phyloP scores from a whole-genome alignment of 2,329 filamentous ascomycete genomes.

The Cadophora gregata region DNA sequence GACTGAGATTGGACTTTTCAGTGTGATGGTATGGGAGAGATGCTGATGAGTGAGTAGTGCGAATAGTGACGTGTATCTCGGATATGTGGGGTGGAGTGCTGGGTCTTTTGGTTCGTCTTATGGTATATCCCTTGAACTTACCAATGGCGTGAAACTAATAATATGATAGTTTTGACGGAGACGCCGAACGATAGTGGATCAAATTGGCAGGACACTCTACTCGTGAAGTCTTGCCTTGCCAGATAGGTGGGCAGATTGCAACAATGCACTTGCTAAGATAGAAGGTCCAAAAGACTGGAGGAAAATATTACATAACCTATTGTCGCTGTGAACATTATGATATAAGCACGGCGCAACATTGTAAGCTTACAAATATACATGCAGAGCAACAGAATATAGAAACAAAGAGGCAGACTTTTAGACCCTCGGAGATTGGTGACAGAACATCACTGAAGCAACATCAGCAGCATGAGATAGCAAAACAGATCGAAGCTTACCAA shows the following conservation, averaged over 20 bases:
- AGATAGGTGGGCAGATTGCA: conserved; percentile 18
- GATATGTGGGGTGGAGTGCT: conserved; percentile 48
- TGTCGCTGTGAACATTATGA: neutral
- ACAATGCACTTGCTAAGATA: too few relatives aligned
- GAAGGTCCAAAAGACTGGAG: neutral
- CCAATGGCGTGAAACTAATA: neutral
- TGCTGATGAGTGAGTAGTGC: conserved; percentile 25
- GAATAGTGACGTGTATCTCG: conserved; percentile 48
- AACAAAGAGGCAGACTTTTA: neutral
- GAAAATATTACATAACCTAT: neutral
- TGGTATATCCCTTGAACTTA: conserved; percentile 15
- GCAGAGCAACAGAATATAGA: too few relatives aligned
- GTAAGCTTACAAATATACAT: neutral
- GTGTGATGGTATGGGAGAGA: neutral
- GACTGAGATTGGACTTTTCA: neutral
- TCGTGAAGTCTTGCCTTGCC: conserved; percentile 37
- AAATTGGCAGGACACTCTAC: conserved; percentile 33
- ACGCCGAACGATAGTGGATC: conserved; percentile 34
- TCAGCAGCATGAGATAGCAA: too few relatives aligned
- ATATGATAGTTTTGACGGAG: conserved; percentile 30
- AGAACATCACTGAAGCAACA: neutral
- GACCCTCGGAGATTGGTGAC: neutral
- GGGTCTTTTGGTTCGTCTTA: conserved; percentile 44
- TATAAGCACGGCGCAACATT: neutral
- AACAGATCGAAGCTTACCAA: neutral